phyloP scores from a whole-genome alignment of 371 early-diverging fungal species.

The Mucor plumbeus region DNA sequence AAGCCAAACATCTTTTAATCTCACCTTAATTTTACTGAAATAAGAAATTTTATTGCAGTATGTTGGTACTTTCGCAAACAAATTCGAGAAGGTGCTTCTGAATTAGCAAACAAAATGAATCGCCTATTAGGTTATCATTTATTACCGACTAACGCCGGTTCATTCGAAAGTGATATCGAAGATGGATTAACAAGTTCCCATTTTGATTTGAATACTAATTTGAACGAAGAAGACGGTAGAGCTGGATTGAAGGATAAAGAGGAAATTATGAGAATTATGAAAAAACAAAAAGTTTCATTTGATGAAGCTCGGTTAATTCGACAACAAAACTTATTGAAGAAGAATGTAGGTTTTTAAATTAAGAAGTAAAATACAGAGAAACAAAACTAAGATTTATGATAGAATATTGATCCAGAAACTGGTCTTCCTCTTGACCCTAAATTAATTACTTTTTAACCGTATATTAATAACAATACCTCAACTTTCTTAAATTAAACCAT shows the following conservation, averaged over 20 bases:
- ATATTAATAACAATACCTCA: not conserved
- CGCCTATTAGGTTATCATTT: conserved; percentile 52
- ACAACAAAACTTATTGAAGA: conserved; percentile 71
- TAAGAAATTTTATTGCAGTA: conserved; percentile 20
- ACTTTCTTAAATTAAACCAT: not conserved
- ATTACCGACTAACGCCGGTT: conserved; percentile 50
- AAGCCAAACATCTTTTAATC: not conserved
- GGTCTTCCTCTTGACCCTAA: conserved; percentile 83
- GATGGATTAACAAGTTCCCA: conserved; percentile 75
- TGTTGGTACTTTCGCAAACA: conserved; percentile 39
- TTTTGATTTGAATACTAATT: conserved; percentile 74
- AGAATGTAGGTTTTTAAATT: conserved; percentile 52
- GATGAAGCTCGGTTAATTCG: conserved; percentile 83
- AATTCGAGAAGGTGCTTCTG: conserved; percentile 29
- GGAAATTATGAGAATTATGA: conserved; percentile 77
- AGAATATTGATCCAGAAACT: conserved; percentile 80
- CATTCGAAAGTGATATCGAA: conserved; percentile 68
- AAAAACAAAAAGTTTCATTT: conserved; percentile 71
- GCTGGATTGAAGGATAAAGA: conserved; percentile 80
- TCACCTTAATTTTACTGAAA: not conserved
- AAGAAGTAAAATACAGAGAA: not conserved
- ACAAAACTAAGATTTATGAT: not conserved
- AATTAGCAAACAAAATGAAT: conserved; percentile 47
- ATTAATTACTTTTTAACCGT: conserved; percentile 65
- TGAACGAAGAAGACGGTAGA: conserved; percentile 68